phyloP scores from a whole-genome alignment of 2,329 filamentous ascomycete species.

The Onygena corvina region DNA sequence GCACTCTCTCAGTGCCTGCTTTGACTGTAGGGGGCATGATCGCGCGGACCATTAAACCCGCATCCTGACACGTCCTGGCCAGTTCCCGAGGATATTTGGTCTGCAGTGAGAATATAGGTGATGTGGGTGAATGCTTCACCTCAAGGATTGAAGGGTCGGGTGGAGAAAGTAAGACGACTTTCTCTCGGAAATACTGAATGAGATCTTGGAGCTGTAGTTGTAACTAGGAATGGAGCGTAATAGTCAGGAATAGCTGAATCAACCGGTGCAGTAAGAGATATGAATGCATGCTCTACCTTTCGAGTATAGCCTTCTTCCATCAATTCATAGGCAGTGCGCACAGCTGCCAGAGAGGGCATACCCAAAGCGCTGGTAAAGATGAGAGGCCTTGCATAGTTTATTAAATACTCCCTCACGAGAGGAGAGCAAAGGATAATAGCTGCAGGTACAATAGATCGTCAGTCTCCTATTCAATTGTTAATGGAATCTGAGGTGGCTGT shows the following conservation, averaged over 20 bases:
- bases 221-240: conserved; percentile 20
- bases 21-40: conserved; percentile 60
- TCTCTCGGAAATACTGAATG: conserved; percentile 36
- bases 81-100: conserved; percentile 47
- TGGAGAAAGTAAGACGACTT: conserved; percentile 31
- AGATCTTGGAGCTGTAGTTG: conserved; percentile 38
- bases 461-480: conserved; percentile 10
- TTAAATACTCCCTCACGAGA: conserved; percentile 49
- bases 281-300: conserved; percentile 23
- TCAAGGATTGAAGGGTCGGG: conserved; percentile 25
- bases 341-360: conserved; percentile 48
- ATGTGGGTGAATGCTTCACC: conserved; percentile 37
- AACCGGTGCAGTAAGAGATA: background rate
- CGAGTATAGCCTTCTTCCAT: conserved; percentile 42
- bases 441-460: conserved; percentile 19
- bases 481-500: conserved; percentile 20
- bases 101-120: conserved; percentile 54
- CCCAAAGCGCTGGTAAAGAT: conserved; percentile 64
- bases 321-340: conserved; percentile 47
- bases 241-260: conserved; percentile 13
- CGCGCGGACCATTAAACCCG: conserved; percentile 49
- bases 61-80: conserved; percentile 47
- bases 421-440: conserved; percentile 52
- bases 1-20: conserved; percentile 48
- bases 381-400: conserved; percentile 63